Percentiles rank a stretch among this genome's conserved stretches.
These are phyloP conservation scores for Singerocomus inundabilis DNA, from an alignment of 1,284 basidiomycete genomes.

Conservation along the genomic window DNA sequence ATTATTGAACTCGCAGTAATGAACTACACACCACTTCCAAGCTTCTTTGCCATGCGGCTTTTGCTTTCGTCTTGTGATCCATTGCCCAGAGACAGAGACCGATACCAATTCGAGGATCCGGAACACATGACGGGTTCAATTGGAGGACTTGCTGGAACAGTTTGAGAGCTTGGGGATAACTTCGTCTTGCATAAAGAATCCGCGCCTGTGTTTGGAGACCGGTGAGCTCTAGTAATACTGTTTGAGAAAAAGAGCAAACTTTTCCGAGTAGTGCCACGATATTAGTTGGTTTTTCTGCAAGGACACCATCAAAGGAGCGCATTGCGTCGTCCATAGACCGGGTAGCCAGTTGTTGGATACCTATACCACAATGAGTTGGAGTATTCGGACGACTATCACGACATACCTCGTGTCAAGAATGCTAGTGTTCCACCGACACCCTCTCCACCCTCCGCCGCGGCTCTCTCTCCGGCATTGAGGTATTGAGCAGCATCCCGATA, in stretches of 20 bases:
- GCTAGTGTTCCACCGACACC: conserved; percentile 51
- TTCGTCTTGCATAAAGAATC: conserved; percentile 76
- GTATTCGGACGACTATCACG: neutral
- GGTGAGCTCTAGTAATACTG: neutral
- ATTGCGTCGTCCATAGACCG: conserved; percentile 78
- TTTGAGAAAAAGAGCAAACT: conserved; percentile 36
- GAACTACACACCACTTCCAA: conserved; percentile 68
- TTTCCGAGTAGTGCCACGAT: conserved; percentile 79
- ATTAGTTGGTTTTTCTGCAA: conserved; percentile 78
- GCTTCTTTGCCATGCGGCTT: conserved; percentile 84
- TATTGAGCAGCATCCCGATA: conserved; percentile 67
- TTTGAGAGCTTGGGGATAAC: conserved; percentile 76
- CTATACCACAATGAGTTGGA: conserved; percentile 38
- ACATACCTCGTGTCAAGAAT: conserved; percentile 66
- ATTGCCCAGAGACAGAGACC: conserved; percentile 90
- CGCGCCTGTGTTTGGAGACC: conserved; percentile 54
- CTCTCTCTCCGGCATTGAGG: conserved; percentile 64
- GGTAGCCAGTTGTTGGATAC: conserved; percentile 78
- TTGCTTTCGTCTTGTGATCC: conserved; percentile 76
- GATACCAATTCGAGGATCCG: conserved; percentile 91
- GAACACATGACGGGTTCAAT: conserved; percentile 73
- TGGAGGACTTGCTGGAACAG: conserved; percentile 82
- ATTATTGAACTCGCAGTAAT: neutral
- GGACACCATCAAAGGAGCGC: conserved; percentile 79
- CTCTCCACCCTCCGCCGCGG: conserved; percentile 51